Evolutionary conservation across 169 alveolate species (phyloP), one percentile per base, ranked within the genome.

Genomic region (Eimeria acervulina): DNA sequence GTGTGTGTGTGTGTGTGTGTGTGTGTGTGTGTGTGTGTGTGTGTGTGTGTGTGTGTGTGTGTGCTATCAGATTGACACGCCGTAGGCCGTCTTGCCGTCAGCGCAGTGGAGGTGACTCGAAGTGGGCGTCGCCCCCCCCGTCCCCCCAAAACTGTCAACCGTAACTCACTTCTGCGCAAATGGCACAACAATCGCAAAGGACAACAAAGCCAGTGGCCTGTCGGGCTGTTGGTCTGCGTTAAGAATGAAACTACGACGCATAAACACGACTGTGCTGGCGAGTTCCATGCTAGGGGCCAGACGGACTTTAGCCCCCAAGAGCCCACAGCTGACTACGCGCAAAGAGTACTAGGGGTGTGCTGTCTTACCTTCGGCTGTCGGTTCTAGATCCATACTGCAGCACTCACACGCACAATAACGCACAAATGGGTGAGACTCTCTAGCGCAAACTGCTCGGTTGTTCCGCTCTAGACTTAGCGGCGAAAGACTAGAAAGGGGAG

Each of bases 131-230:
- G 44, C 38, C 38, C 44, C 78, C 31, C 28, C 4, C 42, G 44
- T 19, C 38, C 44, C 78, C 31, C 28, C 4, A 8, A 66, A 40
- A 66, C 38, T n/a, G 78, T 8, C 38, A n/a, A 17, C 42, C 42
- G 28, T 66, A 66, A 4, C 81, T 70, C 81, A 70, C 81, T 15
- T 70, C 81, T 70, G 81, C 81, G 33, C 31, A 70, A 15, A 31
- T 12, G 28, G 12, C 8, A 15, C 38, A 31, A 31, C 13, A 70
- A 2, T 6, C 40, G 78, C 40, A 66, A 31, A 8, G 5, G 31
- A 31, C 7, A 28, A 36, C 23, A 36, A 31, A 10, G 3, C n/a
- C n/a, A 70, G 2, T 7, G 13, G 42, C 31, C 51, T 26, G 19
- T 2, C 13, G 33, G 1, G 23, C 33, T 36, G 21, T 15, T 70